Base-by-base conservation (phyloP, 768 basidiomycete species). In the Amanita pseudoporphyria region DNA sequence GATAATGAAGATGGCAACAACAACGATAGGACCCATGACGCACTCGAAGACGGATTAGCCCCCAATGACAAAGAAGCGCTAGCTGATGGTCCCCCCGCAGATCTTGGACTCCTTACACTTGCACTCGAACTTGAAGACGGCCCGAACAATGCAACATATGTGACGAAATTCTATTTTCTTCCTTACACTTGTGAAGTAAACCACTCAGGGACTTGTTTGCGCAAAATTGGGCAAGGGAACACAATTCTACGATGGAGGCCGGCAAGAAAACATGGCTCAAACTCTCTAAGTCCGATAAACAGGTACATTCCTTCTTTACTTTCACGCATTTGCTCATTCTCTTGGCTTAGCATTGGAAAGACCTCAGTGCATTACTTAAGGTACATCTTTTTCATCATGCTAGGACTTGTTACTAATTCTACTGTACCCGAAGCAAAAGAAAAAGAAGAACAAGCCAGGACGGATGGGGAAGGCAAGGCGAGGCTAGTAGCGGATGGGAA, bases 401-500 rank as follows among this genome's bases (percentile, higher is more conserved):
- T 43, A 43, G 26, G 26, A 30, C 42, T 26, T 26, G 26, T 43
- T 26, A 43, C 21, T 43, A 41, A 41, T 43, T 43, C 21, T 43
- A 43, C 26, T 43, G 4, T 43, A 43, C 42, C 3, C 21, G 10
- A 30, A 30, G 42, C 42, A 43, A 43, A 43, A 43, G 42, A 24
- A 43, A 43, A 24, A 30, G 21, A 43, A 43, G n/a, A n/a, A n/a
- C 21, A 43, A 28, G 26, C 26, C 6, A 43, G 42, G 30, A 30
- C 42, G 42, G 42, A 43, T 16, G n/a, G 42, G 26, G 42, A 30
- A 43, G 42, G 42, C 21, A n/a, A 30, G 21, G 26, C 14, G 26
- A 43, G 42, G 42, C 26, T 24, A 43, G 42, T 43, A 43, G 42
- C 14, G 42, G 42, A 43, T 41, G n/a, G n/a, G n/a, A n/a, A n/a